Evolutionary conservation across 306 rosid genomes (phyloP), one percentile per base, ranked within the genome.

Genomic region (Pueraria montana): DNA sequence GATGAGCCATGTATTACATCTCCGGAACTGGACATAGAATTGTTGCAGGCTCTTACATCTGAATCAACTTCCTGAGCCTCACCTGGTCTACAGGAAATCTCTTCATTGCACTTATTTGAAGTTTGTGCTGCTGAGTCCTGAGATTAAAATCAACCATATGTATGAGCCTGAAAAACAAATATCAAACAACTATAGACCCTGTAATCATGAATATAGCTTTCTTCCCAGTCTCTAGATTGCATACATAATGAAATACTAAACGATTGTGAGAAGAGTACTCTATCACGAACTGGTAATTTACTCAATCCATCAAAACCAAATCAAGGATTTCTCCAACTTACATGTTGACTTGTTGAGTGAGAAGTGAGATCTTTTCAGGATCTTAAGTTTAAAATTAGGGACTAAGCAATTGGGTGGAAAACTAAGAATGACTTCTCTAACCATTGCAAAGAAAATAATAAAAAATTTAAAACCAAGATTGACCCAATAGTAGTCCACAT

Each of bases 51-150:
- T 77, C 83, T 84, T 76, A 72, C 77, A 56, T 89, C 87, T 40
- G 91, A 86, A 81, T 82, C 92, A 82, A 61, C 82, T 84, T 87
- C 80, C 71, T 11, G 91, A 84, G 88, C 77, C 80, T 72, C 91
- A 40, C 56, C 87, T 63, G 83, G 74, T 85, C 86, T 84, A 73
- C 61, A 72, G 80, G 83, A 81, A 81, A 77, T 50, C 21, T 69
- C 88, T 77, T 87, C 92, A 74, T 78, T 87, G 84, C 66, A 80
- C 46, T 61, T 78, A 76, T 74, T 89, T 52, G 90, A 83, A 85
- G 84, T 63, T 78, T 86, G 88, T 62, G 80, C 80, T 46, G 75
- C 85, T 46, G 90, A 68, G 65, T 85, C 97, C 99, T 96, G 96
- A 65, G 68, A 74, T 16, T 87, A 76, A 84, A 77, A 84, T 61